Conservation (phyloP, 768 basidiomycete species). For the Hemileccinum impolitum region DNA sequence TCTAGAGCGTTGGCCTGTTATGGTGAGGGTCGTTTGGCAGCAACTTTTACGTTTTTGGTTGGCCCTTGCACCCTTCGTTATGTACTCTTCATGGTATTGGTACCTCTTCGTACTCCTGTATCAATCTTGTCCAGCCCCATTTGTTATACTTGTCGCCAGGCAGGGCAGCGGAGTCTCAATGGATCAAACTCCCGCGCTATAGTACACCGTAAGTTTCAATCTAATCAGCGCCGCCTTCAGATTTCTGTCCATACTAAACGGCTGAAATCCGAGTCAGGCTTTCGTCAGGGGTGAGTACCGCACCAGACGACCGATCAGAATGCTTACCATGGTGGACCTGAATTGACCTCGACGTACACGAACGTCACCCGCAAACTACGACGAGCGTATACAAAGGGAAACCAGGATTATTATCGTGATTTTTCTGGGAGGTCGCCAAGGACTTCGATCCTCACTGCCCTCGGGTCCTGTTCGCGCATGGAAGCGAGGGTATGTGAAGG, state of each 20-base stretch:
- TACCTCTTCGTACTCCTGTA: constrained; percentile 7
- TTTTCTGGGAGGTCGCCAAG: constrained; percentile 9
- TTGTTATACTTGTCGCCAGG: not conserved
- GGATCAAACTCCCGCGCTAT: too few species aligned
- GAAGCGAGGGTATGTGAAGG: constrained; percentile 20
- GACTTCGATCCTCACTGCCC: constrained; percentile 18
- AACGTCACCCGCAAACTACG: too few species aligned
- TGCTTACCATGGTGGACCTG: too few species aligned
- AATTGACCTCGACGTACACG: too few species aligned
- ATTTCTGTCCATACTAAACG: too few species aligned
- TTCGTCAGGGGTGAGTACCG: too few species aligned
- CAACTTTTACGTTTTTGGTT: constrained; percentile 3
- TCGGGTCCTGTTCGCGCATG: constrained; percentile 19
- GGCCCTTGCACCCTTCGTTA: constrained; percentile 7
- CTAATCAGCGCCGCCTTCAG: too few species aligned
- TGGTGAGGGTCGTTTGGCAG: constrained; percentile 1
- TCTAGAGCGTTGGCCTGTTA: constrained; percentile 44
- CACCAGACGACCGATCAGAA: too few species aligned
- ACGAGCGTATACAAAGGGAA: constrained; percentile 2
- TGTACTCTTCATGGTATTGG: constrained; percentile 17
- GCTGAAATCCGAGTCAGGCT: too few species aligned
- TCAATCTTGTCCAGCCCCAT: constrained; percentile 1
- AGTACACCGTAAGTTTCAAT: too few species aligned
- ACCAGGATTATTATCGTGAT: not conserved
- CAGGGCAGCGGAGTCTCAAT: too few species aligned